Base-by-base conservation (phyloP, 352 stramenopile species). In the Pythium diclinum region DNA sequence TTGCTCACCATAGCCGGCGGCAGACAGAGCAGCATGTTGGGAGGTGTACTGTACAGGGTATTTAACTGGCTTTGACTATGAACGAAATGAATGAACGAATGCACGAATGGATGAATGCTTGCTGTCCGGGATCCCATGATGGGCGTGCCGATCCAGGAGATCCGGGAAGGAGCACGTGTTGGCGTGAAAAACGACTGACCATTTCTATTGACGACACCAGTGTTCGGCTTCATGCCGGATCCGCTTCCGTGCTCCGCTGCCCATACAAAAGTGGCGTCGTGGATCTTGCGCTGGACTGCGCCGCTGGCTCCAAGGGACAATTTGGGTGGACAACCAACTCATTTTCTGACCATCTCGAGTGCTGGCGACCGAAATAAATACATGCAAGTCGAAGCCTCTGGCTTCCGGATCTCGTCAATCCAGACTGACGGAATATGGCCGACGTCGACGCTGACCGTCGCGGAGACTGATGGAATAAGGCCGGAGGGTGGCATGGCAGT, bases 1-100 rank as follows among this genome's bases (percentile, higher is more conserved):
- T 51, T 51, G 44, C 44, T 51, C 44, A 51, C 44, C 44, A 51
- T 51, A 51, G 44, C n/a, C 19, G 8, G 9, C 44, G 44, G 44
- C 44, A 51, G 44, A 51, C 44, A 51, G 44, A 51, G 44, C 44
- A 51, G 44, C 2, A 42, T 16, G 36, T 2, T 5, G 36, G 16
- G 11, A 28, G 25, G 25, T 28, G 36, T 14, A 38, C 33, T 38
- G 33, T 49, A n/a, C n/a, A 49, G 17, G n/a, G 21, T 51, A 51
- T 51, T 42, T 42, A 42, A 17, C 10, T 42, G 36, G 36, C 36
- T 19, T 42, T 42, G 44, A 28, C 21, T 51, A 51, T 21, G 21
- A 51, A 17, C 19, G 44, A 48, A 48, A 48, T 48, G 36, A 47
- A 47, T 47, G 40, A 16, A 51, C 9, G n/a, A 51, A 51, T 51